Base-by-base conservation (phyloP, 2,329 filamentous ascomycete genomes). In the Coniochaeta sp. region DNA sequence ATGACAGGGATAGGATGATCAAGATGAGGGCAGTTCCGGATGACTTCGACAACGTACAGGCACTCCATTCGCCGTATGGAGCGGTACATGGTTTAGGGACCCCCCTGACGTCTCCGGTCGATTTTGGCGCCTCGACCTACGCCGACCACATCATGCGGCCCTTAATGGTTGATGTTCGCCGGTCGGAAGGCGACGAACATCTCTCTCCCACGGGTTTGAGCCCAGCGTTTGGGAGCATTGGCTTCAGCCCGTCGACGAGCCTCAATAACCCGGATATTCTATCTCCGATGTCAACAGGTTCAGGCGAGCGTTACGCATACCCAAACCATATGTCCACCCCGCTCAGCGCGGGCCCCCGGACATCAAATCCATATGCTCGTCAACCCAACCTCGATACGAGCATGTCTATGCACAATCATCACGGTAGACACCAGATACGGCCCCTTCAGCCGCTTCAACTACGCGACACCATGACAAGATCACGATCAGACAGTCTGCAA, bases 1-100 rank as follows among this genome's bases (percentile, higher is more conserved):
- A 89, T 71, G 87, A 89, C 68, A 81, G 86, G 56, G 86, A 89
- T 62, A 80, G 85, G 60, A 87, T 89, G 81, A 85, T 89, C 69
- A 87, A 87, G 72, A 89, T 89, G 84, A 80, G 86, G 60, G 86
- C 87, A 3, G 84, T 89, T 4, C 87, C 87, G 9, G 86, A 89
- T 64, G 85, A 86, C 65, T 89, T 89, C 63, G 86, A 89, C 71
- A 89, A 87, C 65, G 79, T 89, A 3, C 84, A 88, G 68, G 87
- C 86, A 16, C 74, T 89, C 17, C 87, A 89, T 69, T 87, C 84
- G 22, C 84, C 84, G 4, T 88, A 88, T 63, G 85, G 85, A 11
- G 85, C 85, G 6, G 81, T 85, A 5, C 81, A 83, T 65, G 77
- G 77, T 26, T 69, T 84, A 14, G 78, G 77, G 28, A 72, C 77